Percentiles rank a stretch among this genome's conserved stretches.
phyloP scores from a whole-genome alignment of 306 rosid genomes.

The Fagus sylvatica region DNA sequence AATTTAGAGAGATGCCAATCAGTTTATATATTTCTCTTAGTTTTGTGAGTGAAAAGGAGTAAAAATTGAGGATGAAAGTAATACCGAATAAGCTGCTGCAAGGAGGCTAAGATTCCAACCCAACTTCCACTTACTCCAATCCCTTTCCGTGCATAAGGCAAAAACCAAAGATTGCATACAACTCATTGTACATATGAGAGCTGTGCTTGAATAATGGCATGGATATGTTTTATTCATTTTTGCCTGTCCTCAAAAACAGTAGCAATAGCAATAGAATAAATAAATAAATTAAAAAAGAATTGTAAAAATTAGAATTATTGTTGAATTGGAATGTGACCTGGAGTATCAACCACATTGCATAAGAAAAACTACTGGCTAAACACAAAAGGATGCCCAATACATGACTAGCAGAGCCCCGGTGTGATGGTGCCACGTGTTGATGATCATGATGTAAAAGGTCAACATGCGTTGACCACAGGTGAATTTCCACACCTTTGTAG shows the following conservation, averaged over 20 bases:
- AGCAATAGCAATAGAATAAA: not conserved
- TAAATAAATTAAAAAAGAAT: no score
- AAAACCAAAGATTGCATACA: not conserved
- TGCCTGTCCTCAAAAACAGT: not conserved
- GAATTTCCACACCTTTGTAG: slow-evolving; percentile 6
- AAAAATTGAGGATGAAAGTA: not conserved
- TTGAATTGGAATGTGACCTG: slow-evolving; percentile 1
- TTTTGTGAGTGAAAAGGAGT: no score
- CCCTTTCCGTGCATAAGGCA: slow-evolving; percentile 37
- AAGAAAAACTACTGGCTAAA: slow-evolving; percentile 1
- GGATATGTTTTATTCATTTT: slow-evolving; percentile 42
- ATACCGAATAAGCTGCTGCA: slow-evolving; percentile 39
- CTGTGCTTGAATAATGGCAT: slow-evolving; percentile 26
- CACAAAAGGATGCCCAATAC: not conserved
- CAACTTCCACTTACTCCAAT: slow-evolving; percentile 36
- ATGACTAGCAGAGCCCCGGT: not conserved
- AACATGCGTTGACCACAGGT: slow-evolving; percentile 3
- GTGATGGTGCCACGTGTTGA: not conserved
- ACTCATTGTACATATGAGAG: slow-evolving; percentile 30
- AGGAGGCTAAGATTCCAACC: slow-evolving; percentile 49
- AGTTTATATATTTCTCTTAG: no score
- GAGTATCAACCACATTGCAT: slow-evolving; percentile 19
- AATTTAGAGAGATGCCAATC: no score
- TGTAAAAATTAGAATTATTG: not conserved
- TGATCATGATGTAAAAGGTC: slow-evolving; percentile 3